Percentiles rank a stretch among this genome's conserved stretches.
Evolutionary conservation across 495 filamentous ascomycete genomes (phyloP).

Genomic region (Aspergillus bertholletiae): DNA sequence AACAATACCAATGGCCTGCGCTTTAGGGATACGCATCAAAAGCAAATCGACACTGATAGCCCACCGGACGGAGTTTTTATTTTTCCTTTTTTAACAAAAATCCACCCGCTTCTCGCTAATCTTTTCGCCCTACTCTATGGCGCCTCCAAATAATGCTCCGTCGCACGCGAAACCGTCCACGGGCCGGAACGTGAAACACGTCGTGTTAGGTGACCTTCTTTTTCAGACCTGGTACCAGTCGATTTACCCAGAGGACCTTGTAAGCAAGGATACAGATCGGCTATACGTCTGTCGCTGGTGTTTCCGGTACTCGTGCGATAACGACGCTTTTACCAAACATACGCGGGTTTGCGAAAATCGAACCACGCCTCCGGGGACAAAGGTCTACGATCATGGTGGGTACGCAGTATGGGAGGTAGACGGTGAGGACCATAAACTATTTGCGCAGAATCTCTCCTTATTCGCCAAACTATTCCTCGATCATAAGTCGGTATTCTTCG

Average conservation of each 20-base stretch:
- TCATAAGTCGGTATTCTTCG: conserved; percentile 98
- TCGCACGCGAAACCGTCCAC: conserved; percentile 30
- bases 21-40: conserved; percentile 7
- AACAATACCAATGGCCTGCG: conserved; percentile 22
- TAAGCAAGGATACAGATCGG: conserved; percentile 57
- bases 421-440: conserved; percentile 84
- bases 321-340: conserved; percentile 56
- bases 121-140: conserved; percentile 20
- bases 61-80: background rate
- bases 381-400: conserved; percentile 56
- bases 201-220: conserved; percentile 68
- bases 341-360: conserved; percentile 34
- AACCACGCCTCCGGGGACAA: conserved; percentile 38
- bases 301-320: conserved; percentile 84
- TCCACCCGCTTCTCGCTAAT: background rate
- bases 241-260: conserved; percentile 72
- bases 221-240: conserved; percentile 80
- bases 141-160: conserved; percentile 20
- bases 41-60: background rate
- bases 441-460: conserved; percentile 90
- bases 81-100: background rate
- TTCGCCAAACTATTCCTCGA: conserved; percentile 98
- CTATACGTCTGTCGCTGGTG: conserved; percentile 90
- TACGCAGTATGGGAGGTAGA: conserved; percentile 87
- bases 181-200: conserved; percentile 67